These are phyloP conservation scores for Sorghum bicolor DNA, from an alignment of 176 grass and related monocot species.

Conservation along the genomic window DNA sequence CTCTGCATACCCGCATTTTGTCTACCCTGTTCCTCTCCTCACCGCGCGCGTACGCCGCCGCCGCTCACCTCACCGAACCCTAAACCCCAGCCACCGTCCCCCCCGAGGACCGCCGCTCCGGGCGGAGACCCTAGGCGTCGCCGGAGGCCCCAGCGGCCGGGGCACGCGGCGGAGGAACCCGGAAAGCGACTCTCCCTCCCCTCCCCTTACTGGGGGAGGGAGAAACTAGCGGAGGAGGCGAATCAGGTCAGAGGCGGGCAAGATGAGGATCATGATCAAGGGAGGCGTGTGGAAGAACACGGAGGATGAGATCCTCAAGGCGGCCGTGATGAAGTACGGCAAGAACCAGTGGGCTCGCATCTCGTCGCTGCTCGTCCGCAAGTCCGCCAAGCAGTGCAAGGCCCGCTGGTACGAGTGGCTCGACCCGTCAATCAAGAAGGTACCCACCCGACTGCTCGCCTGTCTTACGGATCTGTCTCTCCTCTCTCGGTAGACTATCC, in stretches of 20 bases:
- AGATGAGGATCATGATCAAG: constrained; percentile 93
- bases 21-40: neutral
- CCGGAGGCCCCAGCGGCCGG: neutral
- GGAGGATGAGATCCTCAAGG: constrained; percentile 88
- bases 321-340: constrained; percentile 81
- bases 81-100: neutral
- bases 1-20: too few relatives aligned
- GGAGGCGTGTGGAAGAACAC: constrained; percentile 91
- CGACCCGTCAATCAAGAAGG: constrained; percentile 72
- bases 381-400: constrained; percentile 87
- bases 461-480: neutral
- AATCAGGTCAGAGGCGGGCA: neutral
- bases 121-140: neutral
- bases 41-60: neutral
- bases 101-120: neutral
- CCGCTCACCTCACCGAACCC: neutral
- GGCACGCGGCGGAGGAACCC: neutral
- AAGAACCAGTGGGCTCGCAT: constrained; percentile 91
- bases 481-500: neutral
- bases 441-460: neutral
- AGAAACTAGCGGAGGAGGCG: neutral
- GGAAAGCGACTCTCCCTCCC: neutral
- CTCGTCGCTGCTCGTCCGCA: constrained; percentile 76
- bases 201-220: constrained; percentile 27
- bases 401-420: constrained; percentile 90